Evolutionary conservation across 192 early-diverging fungal species (phyloP), one percentile per base, ranked within the genome.

Genomic region (Entrophospora sp.): DNA sequence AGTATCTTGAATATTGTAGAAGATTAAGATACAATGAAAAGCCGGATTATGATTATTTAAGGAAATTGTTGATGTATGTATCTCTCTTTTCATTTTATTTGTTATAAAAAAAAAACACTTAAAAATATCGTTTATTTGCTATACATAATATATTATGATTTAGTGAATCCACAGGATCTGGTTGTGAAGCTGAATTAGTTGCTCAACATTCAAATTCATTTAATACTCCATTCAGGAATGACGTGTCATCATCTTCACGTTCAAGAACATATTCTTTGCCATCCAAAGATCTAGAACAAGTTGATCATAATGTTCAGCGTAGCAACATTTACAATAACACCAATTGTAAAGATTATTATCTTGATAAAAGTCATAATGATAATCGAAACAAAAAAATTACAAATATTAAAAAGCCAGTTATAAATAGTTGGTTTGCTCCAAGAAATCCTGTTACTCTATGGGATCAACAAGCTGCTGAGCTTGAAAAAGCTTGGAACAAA

Each of bases 41-140:
- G 42, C 91, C 91, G 20, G 83, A 94, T 67, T 94, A 94, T 73
- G 80, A 84, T 49, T 85, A 87, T 49, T 62, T 90, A 45, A 75
- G 84, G 9, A 60, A 66, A n/a, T 60, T 75, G 8, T 27, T 77
- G 6, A 34, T 22, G 35, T 71, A 37, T n/a, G 64, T 46, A 46
- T 57, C 37, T 36, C 20, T 24, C 24, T 36, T 20, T 37, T 1
- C 18, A 4, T n/a, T 43, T 2, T 13, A n/a, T n/a, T n/a, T n/a
- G n/a, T n/a, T n/a, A n/a, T n/a, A n/a, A n/a, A n/a, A n/a, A n/a
- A n/a, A n/a, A n/a, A n/a, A n/a, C n/a, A n/a, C n/a, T n/a, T n/a
- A n/a, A n/a, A n/a, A n/a, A n/a, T n/a, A 46, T 46, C 9, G 9
- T 20, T 46, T 46, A 46, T 20, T 9, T 8, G 24, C 9, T 46